Evolutionary conservation across 176 grass and related monocot species (phyloP), one percentile per base, ranked within the genome.

Genomic region (Oryza coarctata): DNA sequence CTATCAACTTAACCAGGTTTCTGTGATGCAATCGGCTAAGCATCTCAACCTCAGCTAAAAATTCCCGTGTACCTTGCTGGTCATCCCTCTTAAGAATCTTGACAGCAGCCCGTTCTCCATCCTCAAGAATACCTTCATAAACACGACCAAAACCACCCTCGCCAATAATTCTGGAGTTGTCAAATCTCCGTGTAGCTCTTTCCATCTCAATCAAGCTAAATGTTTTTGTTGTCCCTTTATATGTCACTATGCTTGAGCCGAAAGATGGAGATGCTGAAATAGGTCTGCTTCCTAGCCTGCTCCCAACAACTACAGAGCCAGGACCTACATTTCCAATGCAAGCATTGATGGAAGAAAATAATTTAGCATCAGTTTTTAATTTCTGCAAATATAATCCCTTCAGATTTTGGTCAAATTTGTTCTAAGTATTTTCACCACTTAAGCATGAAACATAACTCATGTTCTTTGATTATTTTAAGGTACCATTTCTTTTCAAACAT

Each of bases 41-140:
- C 97, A 99, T 99, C 91, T 99, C 97, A 76, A 96, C 93, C 93
- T 99, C 97, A 26, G 97, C 93, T 72, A 99, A 91, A 73, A 99
- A 96, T 80, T 96, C 97, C 20, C 93, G 84, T 58, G 87, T 88
- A 79, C 90, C 96, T 80, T 98, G 93, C 65, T 87, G 97, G 13
- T 96, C 97, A 44, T 94, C 89, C 70, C 97, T 81, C 85, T 99
- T 99, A 67, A 99, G 86, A 81, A 99, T 86, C 83, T 99, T 99
- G 65, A 99, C 68, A 50, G 97, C 97, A 83, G 92, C 85, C 23
- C 38, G 65, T 44, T 88, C 83, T 40, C 87, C 89, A 57, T 99
- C 80, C 58, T 86, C 90, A 77, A 99, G 80, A 80, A 88, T 88
- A 30, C 93, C 97, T 90, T 91, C 89, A 71, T 99, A 99, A 72